Percentiles rank a stretch among this genome's conserved stretches.
These are phyloP conservation scores for Solanum sitiens DNA, from an alignment of 257 asterid species.

Conservation along the genomic window DNA sequence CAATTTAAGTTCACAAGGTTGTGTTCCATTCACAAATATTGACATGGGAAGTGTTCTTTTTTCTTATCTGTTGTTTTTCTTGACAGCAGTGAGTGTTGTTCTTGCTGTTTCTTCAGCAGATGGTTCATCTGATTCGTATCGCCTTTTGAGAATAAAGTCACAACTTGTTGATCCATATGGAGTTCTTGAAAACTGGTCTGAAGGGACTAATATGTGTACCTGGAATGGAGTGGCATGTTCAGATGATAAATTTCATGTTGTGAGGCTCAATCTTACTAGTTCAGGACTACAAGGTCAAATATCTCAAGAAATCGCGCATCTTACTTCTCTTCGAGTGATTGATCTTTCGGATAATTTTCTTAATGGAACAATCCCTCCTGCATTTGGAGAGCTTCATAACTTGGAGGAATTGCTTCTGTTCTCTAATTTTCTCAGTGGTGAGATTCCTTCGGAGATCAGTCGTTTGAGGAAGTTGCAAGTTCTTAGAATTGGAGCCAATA, in stretches of 20 bases:
- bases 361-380: slow-evolving; percentile 53
- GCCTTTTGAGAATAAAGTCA: slow-evolving; percentile 53
- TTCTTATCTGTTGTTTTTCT: slow-evolving; percentile 26
- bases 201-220: slow-evolving; percentile 37
- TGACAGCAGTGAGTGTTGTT: slow-evolving; percentile 18
- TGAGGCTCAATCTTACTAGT: slow-evolving; percentile 46
- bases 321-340: slow-evolving; percentile 41
- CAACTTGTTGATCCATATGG: slow-evolving; percentile 46
- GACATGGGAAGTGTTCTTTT: slow-evolving; percentile 34
- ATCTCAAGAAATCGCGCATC: slow-evolving; percentile 44
- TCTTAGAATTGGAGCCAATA: slow-evolving; percentile 69
- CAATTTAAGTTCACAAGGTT: background rate
- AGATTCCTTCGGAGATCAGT: slow-evolving; percentile 55
- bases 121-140: slow-evolving; percentile 31
- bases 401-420: slow-evolving; percentile 50
- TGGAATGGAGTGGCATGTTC: slow-evolving; percentile 81
- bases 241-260: slow-evolving; percentile 27
- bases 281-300: slow-evolving; percentile 49
- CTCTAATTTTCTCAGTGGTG: slow-evolving; percentile 51
- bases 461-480: slow-evolving; percentile 46
- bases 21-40: background rate
- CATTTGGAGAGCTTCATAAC: slow-evolving; percentile 40
- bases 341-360: slow-evolving; percentile 62
- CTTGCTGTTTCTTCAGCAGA: slow-evolving; percentile 16
- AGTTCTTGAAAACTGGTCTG: slow-evolving; percentile 55